These are phyloP conservation scores for Mycocentrospora acerina DNA, from an alignment of 2,329 filamentous ascomycete species.

Conservation along the genomic window DNA sequence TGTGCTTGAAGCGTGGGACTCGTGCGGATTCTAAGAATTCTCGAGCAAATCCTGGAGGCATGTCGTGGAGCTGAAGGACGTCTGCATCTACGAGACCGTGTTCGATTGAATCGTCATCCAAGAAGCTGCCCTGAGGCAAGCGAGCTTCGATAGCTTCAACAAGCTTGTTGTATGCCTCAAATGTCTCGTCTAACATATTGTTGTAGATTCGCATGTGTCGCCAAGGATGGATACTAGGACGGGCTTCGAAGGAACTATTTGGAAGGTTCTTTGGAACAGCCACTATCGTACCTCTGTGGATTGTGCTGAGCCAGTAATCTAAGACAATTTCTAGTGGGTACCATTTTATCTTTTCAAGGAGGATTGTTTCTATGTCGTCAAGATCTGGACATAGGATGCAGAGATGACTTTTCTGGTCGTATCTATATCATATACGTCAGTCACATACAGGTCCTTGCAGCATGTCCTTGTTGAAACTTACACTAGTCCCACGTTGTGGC, in stretches of 20 bases:
- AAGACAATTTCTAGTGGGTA: conserved; percentile 13
- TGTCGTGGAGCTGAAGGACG: conserved; percentile 7
- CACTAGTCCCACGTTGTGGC: too few species aligned
- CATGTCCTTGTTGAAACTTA: too few species aligned
- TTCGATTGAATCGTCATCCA: conserved; percentile 4
- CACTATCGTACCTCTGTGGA: conserved; percentile 12
- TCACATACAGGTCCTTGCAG: too few species aligned
- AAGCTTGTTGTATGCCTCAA: conserved; percentile 12
- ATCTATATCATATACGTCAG: too few species aligned
- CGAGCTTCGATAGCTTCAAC: conserved; percentile 12
- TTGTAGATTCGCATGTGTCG: conserved; percentile 9
- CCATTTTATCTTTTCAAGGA: conserved; percentile 7
- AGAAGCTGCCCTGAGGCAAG: conserved; percentile 2
- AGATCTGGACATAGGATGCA: too few species aligned
- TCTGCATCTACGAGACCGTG: conserved; percentile 5
- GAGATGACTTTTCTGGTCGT: too few species aligned
- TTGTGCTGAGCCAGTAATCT: conserved; percentile 17
- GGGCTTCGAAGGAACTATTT: conserved; percentile 2
- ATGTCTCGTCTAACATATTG: conserved; percentile 10
- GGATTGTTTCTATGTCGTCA: conserved; percentile 3
- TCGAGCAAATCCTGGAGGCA: conserved; percentile 7
- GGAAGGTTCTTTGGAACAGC: conserved; percentile 6
- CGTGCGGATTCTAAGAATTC: conserved; percentile 2
- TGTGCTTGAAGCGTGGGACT: conserved; percentile 1
- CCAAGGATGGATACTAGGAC: conserved; percentile 9